phyloP scores from a whole-genome alignment of 2,329 filamentous ascomycete species.

The Mycocentrospora acerina region DNA sequence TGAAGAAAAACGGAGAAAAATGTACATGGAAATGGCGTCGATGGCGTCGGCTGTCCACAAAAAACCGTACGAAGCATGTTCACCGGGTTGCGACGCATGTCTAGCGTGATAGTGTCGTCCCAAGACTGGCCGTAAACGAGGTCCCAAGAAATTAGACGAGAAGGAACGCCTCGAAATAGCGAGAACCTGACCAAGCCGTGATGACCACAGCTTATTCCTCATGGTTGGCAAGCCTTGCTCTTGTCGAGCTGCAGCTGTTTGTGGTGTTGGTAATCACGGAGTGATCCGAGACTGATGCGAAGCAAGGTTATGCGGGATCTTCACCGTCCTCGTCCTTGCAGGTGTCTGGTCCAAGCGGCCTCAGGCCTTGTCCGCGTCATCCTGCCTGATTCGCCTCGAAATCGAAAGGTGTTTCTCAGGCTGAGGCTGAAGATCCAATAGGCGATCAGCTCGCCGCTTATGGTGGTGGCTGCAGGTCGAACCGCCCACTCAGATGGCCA shows the following conservation, averaged over 20 bases:
- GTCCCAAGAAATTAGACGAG: conserved; percentile 8
- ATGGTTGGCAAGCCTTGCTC: conserved; percentile 19
- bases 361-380: conserved; percentile 24
- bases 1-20: conserved; percentile 11
- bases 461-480: conserved; percentile 38
- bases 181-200: conserved; percentile 27
- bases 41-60: no score
- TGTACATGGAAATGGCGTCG: no score
- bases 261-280: conserved; percentile 14
- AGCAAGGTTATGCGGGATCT: conserved; percentile 30
- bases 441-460: conserved; percentile 36
- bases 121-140: conserved; percentile 1
- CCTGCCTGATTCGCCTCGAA: conserved; percentile 31
- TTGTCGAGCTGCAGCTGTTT: conserved; percentile 22
- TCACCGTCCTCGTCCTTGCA: conserved; percentile 32
- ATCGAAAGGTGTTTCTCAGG: conserved; percentile 25
- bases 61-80: background rate
- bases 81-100: conserved; percentile 9
- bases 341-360: conserved; percentile 29
- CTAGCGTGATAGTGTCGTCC: conserved; percentile 1
- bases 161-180: conserved; percentile 20
- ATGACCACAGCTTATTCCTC: conserved; percentile 21
- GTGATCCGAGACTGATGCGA: conserved; percentile 39
- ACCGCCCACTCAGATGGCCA: conserved; percentile 40
- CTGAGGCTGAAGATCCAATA: conserved; percentile 37